A percentile compares a stretch with the other conserved stretches of the same genome.
Conservation (phyloP, 2,329 filamentous ascomycete species). For the Aspergillus texensis region DNA sequence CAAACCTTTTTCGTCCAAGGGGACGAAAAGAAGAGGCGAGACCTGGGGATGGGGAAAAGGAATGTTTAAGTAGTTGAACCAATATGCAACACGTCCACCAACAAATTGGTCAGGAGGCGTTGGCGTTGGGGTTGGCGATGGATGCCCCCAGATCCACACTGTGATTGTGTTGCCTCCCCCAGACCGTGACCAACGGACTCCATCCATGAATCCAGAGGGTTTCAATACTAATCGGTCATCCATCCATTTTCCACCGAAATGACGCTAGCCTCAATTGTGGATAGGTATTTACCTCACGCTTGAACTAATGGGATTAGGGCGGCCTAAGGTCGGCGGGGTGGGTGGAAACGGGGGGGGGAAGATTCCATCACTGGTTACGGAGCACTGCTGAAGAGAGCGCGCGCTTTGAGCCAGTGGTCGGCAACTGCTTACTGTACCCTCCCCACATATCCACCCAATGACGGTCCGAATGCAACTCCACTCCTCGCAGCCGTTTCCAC, state of each 20-base stretch:
- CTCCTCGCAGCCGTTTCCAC: slow-evolving; percentile 16
- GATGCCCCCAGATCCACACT: slow-evolving; percentile 25
- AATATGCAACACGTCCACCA: slow-evolving; percentile 1
- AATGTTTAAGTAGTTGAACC: slow-evolving; percentile 34
- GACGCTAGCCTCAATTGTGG: slow-evolving; percentile 12
- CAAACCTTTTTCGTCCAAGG: slow-evolving; percentile 23
- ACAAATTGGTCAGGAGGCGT: slow-evolving; percentile 22
- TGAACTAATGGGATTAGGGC: slow-evolving; percentile 12
- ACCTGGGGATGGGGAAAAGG: slow-evolving; percentile 26
- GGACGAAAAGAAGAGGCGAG: slow-evolving; percentile 24
- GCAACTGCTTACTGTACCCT: slow-evolving; percentile 14
- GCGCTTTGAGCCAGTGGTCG: slow-evolving; percentile 15
- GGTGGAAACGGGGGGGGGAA: not conserved
- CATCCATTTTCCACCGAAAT: slow-evolving; percentile 5
- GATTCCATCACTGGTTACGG: slow-evolving; percentile 2
- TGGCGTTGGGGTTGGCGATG: slow-evolving; percentile 25
- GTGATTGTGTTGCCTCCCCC: slow-evolving; percentile 29
- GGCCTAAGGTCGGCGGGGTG: slow-evolving; percentile 23
- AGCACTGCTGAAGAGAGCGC: not conserved
- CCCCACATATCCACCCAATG: slow-evolving; percentile 11
- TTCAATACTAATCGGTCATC: slow-evolving; percentile 8
- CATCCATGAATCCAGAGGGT: slow-evolving; percentile 15
- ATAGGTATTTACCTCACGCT: slow-evolving; percentile 14
- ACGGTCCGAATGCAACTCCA: not conserved
- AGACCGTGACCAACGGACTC: slow-evolving; percentile 25